phyloP scores from a whole-genome alignment of 371 early-diverging fungal genomes.

The Cokeromyces recurvatus region DNA sequence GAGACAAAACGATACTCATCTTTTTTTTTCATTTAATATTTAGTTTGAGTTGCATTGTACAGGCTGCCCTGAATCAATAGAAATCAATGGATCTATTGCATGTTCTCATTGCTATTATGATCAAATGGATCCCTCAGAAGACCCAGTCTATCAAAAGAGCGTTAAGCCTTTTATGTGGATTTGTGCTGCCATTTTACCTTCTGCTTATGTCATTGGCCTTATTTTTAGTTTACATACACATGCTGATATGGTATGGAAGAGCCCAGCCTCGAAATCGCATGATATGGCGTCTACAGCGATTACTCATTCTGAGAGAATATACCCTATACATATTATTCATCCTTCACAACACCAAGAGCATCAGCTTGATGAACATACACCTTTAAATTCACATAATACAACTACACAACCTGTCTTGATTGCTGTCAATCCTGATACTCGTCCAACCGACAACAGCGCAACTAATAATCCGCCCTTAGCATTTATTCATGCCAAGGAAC shows the following conservation, averaged over 20 bases:
- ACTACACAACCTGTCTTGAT: too few species aligned
- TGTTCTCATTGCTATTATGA: constrained; percentile 63
- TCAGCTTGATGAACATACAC: constrained; percentile 8
- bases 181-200: constrained; percentile 80
- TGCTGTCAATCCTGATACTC: too few species aligned
- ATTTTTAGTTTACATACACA: constrained; percentile 93
- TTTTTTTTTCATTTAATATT: not conserved
- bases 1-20: too few species aligned
- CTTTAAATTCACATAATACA: constrained; percentile 1
- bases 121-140: constrained; percentile 65
- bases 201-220: constrained; percentile 87
- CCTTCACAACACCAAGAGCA: not conserved
- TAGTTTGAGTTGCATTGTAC: constrained; percentile 60
- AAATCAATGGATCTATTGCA: constrained; percentile 18
- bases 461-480: constrained; percentile 6
- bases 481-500: constrained; percentile 44
- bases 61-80: constrained; percentile 40
- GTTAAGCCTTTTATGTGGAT: constrained; percentile 87
- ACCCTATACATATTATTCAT: constrained; percentile 19
- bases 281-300: not conserved
- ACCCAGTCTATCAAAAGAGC: constrained; percentile 73
- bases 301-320: constrained; percentile 7
- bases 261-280: constrained; percentile 11
- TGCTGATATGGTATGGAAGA: constrained; percentile 80
- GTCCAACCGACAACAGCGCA: too few species aligned